Conservation (phyloP, 169 alveolate species). For the Perkinsus chesapeaki region DNA sequence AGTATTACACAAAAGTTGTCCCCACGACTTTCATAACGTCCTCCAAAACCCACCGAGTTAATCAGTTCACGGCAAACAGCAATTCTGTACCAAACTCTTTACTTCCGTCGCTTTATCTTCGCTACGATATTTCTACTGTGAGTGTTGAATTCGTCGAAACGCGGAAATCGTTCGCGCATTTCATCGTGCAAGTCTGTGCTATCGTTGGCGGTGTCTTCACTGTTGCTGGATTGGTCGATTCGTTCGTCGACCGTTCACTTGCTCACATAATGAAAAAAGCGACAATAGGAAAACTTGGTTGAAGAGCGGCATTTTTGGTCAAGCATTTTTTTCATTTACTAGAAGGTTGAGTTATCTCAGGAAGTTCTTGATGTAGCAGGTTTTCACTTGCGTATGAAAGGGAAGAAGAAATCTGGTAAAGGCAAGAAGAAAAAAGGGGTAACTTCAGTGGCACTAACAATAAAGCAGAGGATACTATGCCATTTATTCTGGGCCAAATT, state of each 20-base stretch:
- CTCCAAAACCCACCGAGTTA: constrained; percentile 34
- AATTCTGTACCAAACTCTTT: constrained; percentile 42
- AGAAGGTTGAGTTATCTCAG: background rate
- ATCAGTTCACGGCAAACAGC: constrained; percentile 55
- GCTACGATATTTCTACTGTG: constrained; percentile 71
- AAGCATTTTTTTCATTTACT: background rate
- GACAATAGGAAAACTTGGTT: constrained; percentile 13
- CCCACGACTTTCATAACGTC: constrained; percentile 49
- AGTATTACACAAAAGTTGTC: constrained; percentile 58
- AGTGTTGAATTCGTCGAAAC: constrained; percentile 47
- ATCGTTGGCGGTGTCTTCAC: constrained; percentile 76
- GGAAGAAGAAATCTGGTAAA: background rate
- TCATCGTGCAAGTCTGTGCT: constrained; percentile 63
- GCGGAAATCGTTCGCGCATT: constrained; percentile 46
- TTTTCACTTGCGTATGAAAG: background rate
- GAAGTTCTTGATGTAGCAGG: background rate
- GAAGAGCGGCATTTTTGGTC: background rate
- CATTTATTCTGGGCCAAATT: background rate
- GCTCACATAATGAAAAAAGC: constrained; percentile 3
- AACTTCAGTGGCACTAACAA: background rate
- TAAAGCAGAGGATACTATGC: background rate
- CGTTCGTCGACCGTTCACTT: constrained; percentile 2
- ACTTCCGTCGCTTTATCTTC: constrained; percentile 57
- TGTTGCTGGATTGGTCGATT: constrained; percentile 57
- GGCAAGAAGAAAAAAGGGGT: background rate